These are phyloP conservation scores for Macadamia tetraphylla DNA, from an alignment of 164 flowering plant species.

Conservation along the genomic window DNA sequence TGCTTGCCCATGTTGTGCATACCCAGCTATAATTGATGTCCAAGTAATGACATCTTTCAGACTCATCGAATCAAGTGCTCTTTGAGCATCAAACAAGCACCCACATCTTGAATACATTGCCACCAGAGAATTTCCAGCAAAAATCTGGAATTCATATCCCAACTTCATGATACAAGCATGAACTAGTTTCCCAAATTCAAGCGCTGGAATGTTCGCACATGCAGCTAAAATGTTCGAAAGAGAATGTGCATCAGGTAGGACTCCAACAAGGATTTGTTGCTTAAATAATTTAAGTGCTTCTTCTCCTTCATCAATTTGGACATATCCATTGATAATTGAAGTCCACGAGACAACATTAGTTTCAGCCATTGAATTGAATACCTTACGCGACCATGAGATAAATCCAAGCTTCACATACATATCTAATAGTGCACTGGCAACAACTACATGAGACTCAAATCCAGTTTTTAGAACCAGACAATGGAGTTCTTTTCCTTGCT, in stretches of 20 bases:
- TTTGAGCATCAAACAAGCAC: not conserved
- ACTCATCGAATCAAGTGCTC: not conserved
- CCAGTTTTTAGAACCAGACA: not conserved
- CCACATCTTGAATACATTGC: not conserved
- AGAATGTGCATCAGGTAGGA: not conserved
- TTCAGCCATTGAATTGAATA: not conserved
- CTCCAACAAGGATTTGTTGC: not conserved
- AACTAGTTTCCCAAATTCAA: not conserved
- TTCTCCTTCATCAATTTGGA: not conserved
- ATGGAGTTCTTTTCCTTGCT: slow-evolving; percentile 8
- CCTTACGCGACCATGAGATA: not conserved
- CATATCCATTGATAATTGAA: not conserved
- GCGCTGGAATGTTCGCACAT: not conserved
- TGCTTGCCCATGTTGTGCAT: not conserved
- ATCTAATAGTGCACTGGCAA: not conserved
- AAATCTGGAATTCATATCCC: not conserved
- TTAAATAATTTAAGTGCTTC: not conserved
- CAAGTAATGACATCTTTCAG: not conserved
- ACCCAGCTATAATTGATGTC: not conserved
- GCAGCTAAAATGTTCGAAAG: not conserved
- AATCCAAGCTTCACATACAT: not conserved
- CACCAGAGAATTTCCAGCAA: not conserved
- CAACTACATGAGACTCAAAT: not conserved
- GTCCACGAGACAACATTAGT: not conserved
- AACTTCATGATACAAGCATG: not conserved